These are phyloP conservation scores for Candida tibetensis DNA, from an alignment of 805 yeast species.

Conservation along the genomic window DNA sequence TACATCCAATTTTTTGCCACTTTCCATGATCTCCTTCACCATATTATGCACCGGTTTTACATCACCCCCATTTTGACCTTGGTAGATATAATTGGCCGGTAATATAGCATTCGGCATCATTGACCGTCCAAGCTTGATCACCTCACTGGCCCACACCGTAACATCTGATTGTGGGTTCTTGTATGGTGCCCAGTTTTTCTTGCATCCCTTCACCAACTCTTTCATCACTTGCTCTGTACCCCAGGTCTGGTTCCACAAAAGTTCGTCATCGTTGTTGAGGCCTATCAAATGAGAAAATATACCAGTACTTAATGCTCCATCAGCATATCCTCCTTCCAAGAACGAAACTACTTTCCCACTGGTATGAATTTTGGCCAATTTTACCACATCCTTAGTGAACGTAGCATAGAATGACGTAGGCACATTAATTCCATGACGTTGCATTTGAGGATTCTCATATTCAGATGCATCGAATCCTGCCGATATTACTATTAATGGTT, in stretches of 20 bases:
- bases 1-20: constrained; percentile 5
- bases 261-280: constrained; percentile 45
- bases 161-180: constrained; percentile 51
- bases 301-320: constrained; percentile 76
- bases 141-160: constrained; percentile 63
- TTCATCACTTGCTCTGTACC: constrained; percentile 59
- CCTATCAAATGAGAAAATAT: constrained; percentile 78
- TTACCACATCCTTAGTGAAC: constrained; percentile 71
- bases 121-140: constrained; percentile 56
- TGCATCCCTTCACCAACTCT: constrained; percentile 68
- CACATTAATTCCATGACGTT: constrained; percentile 75
- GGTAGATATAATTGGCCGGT: constrained; percentile 36
- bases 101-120: constrained; percentile 55
- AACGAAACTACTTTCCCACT: constrained; percentile 64
- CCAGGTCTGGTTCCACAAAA: constrained; percentile 62
- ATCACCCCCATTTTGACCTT: constrained; percentile 15
- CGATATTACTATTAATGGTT: constrained; percentile 63
- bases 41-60: constrained; percentile 25
- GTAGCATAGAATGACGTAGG: constrained; percentile 76
- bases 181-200: constrained; percentile 59
- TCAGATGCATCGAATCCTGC: constrained; percentile 91
- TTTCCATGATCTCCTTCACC: constrained; percentile 29
- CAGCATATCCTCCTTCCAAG: constrained; percentile 85
- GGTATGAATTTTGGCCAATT: constrained; percentile 60
- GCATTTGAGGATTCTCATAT: constrained; percentile 80